Evolutionary conservation across 352 stramenopile species (phyloP), one percentile per base, ranked within the genome.

Genomic region (Phytophthora foliorum): DNA sequence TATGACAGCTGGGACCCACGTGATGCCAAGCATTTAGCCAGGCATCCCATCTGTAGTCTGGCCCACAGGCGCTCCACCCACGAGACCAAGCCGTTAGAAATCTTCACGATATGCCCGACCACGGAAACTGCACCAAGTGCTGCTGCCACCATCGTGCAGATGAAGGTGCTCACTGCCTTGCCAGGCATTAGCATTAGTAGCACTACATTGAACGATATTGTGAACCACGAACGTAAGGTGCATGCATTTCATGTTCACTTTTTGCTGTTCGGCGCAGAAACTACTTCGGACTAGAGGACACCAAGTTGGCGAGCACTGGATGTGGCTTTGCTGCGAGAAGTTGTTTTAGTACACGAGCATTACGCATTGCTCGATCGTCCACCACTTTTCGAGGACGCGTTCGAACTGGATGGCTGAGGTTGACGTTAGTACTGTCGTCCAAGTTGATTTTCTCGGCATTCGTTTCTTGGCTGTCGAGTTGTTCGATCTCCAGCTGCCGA

Each of bases 261-360:
- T n/a, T 39, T 60, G 49, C 59, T 60, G 34, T 44, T 51, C 29
- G 32, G 6, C n/a, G 24, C 24, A 27, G 17, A 46, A 60, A 36
- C 41, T 61, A 73, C 17, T 39, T 58, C 4, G 17, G 49, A 13
- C 54, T 38, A 13, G 38, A 45, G 17, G 56, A 49, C 36, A 17
- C 60, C 39, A 78, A 42, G 24, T 27, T 66, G 10, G 66, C 24
- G 5, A 88, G 32, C 24, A 79, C 58, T n/a, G 77, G 49, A 38
- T 84, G 79, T 6, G 67, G 63, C 51, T 83, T 90, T 6, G 67
- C 63, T 39, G 82, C 72, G 4, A 90, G 60, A 10, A 90, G n/a
- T 4, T 81, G 53, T 5, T 80, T 74, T 8, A 89, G 59, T 9
- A 74, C 72, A 17, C 24, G 13, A 11, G 69, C 79, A 52, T 81